Conservation (phyloP, 148 eudicot species). For the Cornus florida region DNA sequence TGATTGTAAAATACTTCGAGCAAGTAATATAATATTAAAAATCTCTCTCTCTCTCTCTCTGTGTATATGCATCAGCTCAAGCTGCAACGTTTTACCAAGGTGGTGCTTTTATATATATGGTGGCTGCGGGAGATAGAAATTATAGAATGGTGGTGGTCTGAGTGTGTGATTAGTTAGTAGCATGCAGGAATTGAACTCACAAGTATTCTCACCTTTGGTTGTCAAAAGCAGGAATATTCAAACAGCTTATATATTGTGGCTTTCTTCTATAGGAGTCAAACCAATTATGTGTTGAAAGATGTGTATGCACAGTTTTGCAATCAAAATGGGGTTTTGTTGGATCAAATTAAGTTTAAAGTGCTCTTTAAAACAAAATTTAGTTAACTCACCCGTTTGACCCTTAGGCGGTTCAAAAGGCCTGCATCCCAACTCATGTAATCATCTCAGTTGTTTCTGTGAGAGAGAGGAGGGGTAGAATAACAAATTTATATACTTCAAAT, state of each 20-base stretch:
- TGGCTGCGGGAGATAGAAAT: neutral
- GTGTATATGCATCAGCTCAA: no score
- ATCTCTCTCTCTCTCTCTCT: no score
- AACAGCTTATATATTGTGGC: neutral
- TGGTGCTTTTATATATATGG: neutral
- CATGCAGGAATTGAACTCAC: neutral
- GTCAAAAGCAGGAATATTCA: neutral
- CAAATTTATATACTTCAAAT: no score
- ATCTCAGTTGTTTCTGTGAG: no score
- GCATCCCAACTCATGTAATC: no score
- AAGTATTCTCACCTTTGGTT: neutral
- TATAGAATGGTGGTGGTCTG: neutral
- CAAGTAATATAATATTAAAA: neutral
- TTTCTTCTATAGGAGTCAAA: no score
- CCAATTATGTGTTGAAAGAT: neutral
- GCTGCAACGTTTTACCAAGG: neutral
- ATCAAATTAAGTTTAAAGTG: no score
- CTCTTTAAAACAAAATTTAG: no score
- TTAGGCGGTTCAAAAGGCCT: no score
- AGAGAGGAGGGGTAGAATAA: no score
- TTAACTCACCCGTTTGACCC: no score
- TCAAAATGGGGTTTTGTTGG: no score
- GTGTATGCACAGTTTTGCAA: neutral
- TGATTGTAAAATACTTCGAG: neutral
- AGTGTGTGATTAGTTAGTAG: neutral